phyloP scores from a whole-genome alignment of 2,329 filamentous ascomycete species.

The Fusarium oligoseptatum region DNA sequence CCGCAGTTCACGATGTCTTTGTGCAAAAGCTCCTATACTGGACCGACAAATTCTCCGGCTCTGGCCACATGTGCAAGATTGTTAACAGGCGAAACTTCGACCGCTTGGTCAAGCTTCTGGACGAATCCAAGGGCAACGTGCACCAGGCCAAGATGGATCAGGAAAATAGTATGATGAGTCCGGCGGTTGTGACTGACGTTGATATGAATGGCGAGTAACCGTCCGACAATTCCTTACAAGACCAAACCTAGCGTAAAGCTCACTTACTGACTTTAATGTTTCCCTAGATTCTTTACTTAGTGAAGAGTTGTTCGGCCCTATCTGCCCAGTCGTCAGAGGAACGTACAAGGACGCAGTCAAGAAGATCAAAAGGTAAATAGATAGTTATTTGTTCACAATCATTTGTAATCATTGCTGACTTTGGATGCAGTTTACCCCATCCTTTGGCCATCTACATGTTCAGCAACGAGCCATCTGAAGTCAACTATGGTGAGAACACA shows the following conservation, averaged over 20 bases:
- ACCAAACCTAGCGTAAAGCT: no score
- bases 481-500: not conserved
- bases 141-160: not conserved
- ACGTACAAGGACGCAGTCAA: constrained; percentile 10
- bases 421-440: not conserved
- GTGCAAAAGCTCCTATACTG: constrained; percentile 41
- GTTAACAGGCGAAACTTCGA: constrained; percentile 59
- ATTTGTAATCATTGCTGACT: not conserved
- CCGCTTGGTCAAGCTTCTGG: constrained; percentile 54
- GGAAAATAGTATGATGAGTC: not conserved
- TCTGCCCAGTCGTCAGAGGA: constrained; percentile 16
- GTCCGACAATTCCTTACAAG: not conserved
- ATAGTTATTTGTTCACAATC: not conserved
- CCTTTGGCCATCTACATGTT: not conserved
- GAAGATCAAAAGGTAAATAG: not conserved
- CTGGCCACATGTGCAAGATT: constrained; percentile 46
- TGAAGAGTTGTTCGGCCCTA: constrained; percentile 54
- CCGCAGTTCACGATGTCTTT: constrained; percentile 53
- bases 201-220: not conserved
- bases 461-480: not conserved
- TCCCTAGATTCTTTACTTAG: constrained; percentile 55
- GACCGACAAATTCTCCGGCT: not conserved
- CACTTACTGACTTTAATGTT: constrained; percentile 47
- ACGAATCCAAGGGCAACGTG: constrained; percentile 16
- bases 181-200: not conserved